These are phyloP conservation scores for Petunia axillaris DNA, from an alignment of 257 asterid species.

Conservation along the genomic window DNA sequence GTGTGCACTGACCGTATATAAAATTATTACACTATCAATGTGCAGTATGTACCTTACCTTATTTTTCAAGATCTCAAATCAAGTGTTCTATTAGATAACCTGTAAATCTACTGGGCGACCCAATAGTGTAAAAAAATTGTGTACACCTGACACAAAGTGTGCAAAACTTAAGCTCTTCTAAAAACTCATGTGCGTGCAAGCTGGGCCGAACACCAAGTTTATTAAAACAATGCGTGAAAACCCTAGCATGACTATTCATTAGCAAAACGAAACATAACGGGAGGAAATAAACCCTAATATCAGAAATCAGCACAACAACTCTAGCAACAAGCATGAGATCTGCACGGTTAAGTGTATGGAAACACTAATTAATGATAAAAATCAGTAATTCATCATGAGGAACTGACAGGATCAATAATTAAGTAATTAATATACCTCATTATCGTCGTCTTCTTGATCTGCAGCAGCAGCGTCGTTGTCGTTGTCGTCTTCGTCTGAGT, in stretches of 20 bases:
- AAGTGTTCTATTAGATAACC: too few relatives aligned
- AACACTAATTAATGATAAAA: conserved; percentile 9
- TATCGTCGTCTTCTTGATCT: conserved; percentile 57
- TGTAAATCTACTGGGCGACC: too few relatives aligned
- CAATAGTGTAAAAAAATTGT: too few relatives aligned
- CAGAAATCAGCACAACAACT: background rate
- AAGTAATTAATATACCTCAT: conserved; percentile 53
- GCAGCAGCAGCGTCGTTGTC: conserved; percentile 45
- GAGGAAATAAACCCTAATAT: background rate
- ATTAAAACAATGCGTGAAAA: background rate
- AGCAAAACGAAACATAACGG: background rate
- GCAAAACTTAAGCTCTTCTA: background rate
- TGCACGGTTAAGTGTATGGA: background rate
- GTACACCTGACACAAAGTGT: too few relatives aligned
- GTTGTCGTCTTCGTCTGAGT: conserved; percentile 60
- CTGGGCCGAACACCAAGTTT: background rate
- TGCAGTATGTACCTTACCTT: too few relatives aligned
- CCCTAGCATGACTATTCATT: background rate
- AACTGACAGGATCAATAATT: background rate
- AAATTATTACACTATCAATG: too few relatives aligned
- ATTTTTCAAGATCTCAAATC: too few relatives aligned
- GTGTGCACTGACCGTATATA: too few relatives aligned
- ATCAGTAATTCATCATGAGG: background rate
- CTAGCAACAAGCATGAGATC: background rate
- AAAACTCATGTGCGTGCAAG: background rate